Conservation (phyloP, 164 flowering plant species). For the Sextonia rubra region DNA sequence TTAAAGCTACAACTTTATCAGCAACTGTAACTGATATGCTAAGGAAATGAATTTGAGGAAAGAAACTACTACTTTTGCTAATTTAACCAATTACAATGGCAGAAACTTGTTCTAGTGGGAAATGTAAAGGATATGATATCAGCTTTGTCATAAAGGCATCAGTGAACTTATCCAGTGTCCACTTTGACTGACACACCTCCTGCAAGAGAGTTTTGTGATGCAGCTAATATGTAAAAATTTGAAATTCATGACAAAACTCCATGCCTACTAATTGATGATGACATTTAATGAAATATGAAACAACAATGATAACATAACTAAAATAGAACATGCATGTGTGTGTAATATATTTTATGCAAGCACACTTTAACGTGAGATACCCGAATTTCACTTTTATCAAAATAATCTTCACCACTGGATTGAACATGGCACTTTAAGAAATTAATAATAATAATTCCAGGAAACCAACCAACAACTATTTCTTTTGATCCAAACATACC, state of each 20-base stretch:
- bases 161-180: conserved; percentile 75
- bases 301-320: no score
- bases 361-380: no score
- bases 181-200: conserved; percentile 50
- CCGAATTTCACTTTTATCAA: no score
- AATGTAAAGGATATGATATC: conserved; percentile 77
- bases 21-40: conserved; percentile 45
- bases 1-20: conserved; percentile 51
- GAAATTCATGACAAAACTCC: background rate
- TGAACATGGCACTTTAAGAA: no score
- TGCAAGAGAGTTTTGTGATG: conserved; percentile 11
- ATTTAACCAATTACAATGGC: background rate
- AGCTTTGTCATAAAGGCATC: conserved; percentile 44
- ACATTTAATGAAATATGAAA: no score
- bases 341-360: no score
- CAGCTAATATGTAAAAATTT: background rate
- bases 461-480: no score
- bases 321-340: no score
- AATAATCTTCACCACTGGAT: background rate
- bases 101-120: conserved; percentile 1
- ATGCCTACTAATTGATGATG: no score
- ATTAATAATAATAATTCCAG: no score
- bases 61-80: conserved; percentile 2
- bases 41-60: conserved; percentile 34
- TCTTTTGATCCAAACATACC: no score